Conservation (phyloP, 768 basidiomycete genomes). For the Hypsizygus marmoreus region DNA sequence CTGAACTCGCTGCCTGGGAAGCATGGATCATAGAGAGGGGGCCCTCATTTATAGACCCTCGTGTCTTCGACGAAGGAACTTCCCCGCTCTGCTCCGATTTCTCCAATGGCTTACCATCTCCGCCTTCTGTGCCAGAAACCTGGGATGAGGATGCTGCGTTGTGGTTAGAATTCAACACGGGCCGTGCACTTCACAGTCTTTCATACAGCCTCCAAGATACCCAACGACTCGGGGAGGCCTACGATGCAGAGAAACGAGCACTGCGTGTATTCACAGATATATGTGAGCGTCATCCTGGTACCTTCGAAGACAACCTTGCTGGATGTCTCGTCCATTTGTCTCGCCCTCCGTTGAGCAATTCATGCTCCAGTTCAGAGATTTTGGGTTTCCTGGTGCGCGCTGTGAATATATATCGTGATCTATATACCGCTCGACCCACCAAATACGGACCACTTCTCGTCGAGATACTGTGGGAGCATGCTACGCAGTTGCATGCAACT, state of each 20-base stretch:
- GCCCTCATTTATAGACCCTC: slow-evolving; percentile 2
- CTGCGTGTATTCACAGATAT: slow-evolving; percentile 1
- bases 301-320: slow-evolving; percentile 9
- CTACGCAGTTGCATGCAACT: slow-evolving; percentile 4
- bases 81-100: too few species aligned
- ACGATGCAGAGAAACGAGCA: slow-evolving; percentile 5
- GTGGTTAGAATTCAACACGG: slow-evolving; percentile 14
- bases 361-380: neutral
- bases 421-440: slow-evolving; percentile 1
- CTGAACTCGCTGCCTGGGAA: slow-evolving; percentile 6
- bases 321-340: slow-evolving; percentile 12
- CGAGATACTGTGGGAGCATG: slow-evolving; percentile 13
- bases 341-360: neutral
- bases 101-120: neutral
- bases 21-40: neutral
- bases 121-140: neutral
- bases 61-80: slow-evolving; percentile 3
- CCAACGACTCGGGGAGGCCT: slow-evolving; percentile 8
- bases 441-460: slow-evolving; percentile 5
- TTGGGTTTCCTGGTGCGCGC: slow-evolving; percentile 7
- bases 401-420: slow-evolving; percentile 9
- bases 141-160: slow-evolving; percentile 8
- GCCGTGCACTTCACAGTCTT: slow-evolving; percentile 9
- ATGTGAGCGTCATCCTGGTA: neutral
- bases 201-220: slow-evolving; percentile 11